phyloP scores from a whole-genome alignment of 257 asterid genomes.

The Verbena officinalis region DNA sequence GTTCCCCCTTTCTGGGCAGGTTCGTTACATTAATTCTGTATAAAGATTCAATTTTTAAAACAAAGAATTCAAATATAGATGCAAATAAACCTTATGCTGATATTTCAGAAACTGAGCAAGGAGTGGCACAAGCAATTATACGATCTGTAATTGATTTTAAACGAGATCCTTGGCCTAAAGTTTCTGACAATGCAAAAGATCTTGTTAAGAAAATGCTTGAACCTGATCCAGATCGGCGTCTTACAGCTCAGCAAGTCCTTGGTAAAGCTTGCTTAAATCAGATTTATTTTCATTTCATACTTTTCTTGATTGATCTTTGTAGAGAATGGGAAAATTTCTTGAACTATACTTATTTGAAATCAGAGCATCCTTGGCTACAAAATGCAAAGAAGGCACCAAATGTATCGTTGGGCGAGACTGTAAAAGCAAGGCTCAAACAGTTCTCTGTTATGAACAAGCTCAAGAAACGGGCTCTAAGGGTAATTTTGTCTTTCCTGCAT shows the following conservation, averaged over 20 bases:
- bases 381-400: constrained; percentile 70
- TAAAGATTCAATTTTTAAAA: background rate
- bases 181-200: constrained; percentile 77
- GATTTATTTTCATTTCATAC: background rate
- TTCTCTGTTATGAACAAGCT: constrained; percentile 73
- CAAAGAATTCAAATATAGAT: background rate
- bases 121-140: constrained; percentile 88
- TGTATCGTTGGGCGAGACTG: constrained; percentile 68
- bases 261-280: constrained; percentile 40
- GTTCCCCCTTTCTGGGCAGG: constrained; percentile 92
- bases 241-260: constrained; percentile 69
- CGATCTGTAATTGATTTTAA: constrained; percentile 69
- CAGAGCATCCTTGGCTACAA: constrained; percentile 78
- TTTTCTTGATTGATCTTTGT: background rate
- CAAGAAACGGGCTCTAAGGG: constrained; percentile 69
- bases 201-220: constrained; percentile 83
- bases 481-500: constrained; percentile 26
- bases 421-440: constrained; percentile 76
- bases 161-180: constrained; percentile 86
- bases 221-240: constrained; percentile 62
- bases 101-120: constrained; percentile 78
- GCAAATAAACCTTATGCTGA: background rate
- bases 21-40: constrained; percentile 17
- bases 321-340: background rate
- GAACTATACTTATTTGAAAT: constrained; percentile 11